Conservation (phyloP, 1,284 basidiomycete species). For the Melampsora larici-populina region DNA sequence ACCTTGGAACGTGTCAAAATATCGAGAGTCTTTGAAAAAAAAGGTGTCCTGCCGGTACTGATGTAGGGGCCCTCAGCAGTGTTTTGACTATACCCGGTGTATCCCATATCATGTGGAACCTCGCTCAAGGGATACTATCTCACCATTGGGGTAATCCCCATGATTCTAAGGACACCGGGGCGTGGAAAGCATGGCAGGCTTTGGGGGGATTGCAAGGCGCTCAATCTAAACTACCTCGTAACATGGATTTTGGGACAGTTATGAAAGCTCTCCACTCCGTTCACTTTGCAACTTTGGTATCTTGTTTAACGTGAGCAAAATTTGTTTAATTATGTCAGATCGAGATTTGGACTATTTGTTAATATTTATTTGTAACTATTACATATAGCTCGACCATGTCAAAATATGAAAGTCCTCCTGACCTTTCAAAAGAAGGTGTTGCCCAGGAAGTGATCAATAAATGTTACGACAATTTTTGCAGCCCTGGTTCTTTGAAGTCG, state of each 20-base stretch:
- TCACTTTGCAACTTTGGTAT: slow-evolving; percentile 5
- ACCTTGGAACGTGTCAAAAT: slow-evolving; percentile 4
- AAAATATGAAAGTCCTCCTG: neutral
- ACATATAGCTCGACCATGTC: neutral
- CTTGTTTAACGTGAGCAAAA: slow-evolving; percentile 26
- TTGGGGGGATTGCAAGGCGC: neutral
- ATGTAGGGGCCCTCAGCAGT: neutral
- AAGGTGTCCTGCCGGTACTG: neutral
- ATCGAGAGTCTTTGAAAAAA: neutral
- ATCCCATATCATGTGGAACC: too few relatives aligned
- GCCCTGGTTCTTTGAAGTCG: neutral
- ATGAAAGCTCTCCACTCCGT: slow-evolving; percentile 11
- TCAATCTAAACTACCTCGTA: neutral
- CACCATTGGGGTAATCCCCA: slow-evolving; percentile 11
- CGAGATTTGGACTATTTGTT: too few relatives aligned
- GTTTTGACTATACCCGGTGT: slow-evolving; percentile 9
- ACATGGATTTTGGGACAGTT: too few relatives aligned
- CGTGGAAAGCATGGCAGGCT: slow-evolving; percentile 6
- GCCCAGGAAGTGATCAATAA: slow-evolving; percentile 2
- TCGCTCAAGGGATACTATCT: neutral
- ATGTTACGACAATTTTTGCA: neutral
- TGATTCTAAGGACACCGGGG: slow-evolving; percentile 3
- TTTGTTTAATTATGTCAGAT: too few relatives aligned
- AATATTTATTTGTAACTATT: neutral
- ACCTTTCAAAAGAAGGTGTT: neutral